Percentiles rank a stretch among this genome's conserved stretches.
Evolutionary conservation across 352 stramenopile genomes (phyloP).

Genomic region (Thraustotheca clavata): DNA sequence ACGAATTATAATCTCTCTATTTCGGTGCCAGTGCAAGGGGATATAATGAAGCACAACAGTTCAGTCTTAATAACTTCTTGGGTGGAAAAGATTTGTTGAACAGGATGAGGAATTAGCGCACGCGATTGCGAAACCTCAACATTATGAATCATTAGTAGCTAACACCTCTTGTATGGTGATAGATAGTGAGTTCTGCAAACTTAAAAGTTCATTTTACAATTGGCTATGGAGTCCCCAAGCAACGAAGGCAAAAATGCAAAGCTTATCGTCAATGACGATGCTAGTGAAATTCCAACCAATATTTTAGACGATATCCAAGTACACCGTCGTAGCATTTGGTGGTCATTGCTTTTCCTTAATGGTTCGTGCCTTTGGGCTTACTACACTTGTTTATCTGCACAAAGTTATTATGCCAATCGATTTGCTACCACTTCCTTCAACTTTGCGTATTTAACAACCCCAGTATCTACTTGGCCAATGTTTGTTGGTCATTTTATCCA

Average conservation of each 20-base stretch:
- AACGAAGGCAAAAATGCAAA: not conserved
- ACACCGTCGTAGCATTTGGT: constrained; percentile 49
- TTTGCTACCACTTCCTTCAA: constrained; percentile 38
- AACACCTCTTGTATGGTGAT: no score
- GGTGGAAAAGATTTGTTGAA: no score
- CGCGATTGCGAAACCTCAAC: no score
- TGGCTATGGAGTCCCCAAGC: not conserved
- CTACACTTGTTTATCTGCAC: constrained; percentile 61
- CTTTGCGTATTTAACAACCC: constrained; percentile 60
- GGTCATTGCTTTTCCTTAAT: constrained; percentile 60
- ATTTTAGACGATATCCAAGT: constrained; percentile 51
- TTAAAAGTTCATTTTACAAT: constrained; percentile 10
- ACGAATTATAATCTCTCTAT: no score
- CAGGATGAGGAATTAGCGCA: no score
- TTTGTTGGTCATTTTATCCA: constrained; percentile 44
- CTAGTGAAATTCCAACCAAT: constrained; percentile 38
- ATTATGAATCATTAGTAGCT: no score
- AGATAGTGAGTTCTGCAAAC: no score
- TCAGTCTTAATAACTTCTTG: no score
- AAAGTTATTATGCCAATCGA: constrained; percentile 45
- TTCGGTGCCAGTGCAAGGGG: no score
- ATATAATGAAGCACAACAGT: no score
- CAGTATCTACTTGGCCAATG: constrained; percentile 56
- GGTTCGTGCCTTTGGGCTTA: constrained; percentile 61
- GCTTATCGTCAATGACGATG: no score